These are phyloP conservation scores for Colletotrichum navitas DNA, from an alignment of 2,329 filamentous ascomycete species.

Conservation along the genomic window DNA sequence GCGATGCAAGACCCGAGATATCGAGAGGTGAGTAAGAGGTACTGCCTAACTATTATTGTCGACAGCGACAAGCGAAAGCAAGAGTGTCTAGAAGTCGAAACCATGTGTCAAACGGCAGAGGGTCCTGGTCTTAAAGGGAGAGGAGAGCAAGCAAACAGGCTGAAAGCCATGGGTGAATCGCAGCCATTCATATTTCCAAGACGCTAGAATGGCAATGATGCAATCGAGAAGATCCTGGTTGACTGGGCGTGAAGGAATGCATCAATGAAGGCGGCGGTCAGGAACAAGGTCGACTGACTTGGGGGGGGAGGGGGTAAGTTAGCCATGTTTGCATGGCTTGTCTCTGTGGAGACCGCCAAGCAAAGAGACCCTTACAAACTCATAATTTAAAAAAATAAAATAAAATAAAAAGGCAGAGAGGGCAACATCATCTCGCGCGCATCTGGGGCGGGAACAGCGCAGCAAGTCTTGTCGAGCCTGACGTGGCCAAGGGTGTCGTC, in stretches of 20 bases:
- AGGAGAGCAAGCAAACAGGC: conserved; percentile 14
- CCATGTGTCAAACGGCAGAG: conserved; percentile 1
- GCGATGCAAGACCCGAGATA: background rate
- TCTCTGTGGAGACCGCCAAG: background rate
- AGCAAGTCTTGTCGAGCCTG: conserved; percentile 31
- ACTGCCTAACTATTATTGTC: conserved; percentile 7
- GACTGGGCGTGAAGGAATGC: conserved; percentile 27
- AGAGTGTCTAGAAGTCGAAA: background rate
- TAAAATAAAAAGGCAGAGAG: background rate
- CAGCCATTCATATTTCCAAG: conserved; percentile 11
- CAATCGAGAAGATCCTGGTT: conserved; percentile 32
- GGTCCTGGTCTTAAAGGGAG: conserved; percentile 18
- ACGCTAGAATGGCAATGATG: conserved; percentile 34
- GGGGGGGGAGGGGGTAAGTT: conserved; percentile 7
- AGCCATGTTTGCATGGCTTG: background rate
- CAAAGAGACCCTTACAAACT: background rate
- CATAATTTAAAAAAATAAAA: background rate
- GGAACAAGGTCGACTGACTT: conserved; percentile 26
- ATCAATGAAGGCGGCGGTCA: conserved; percentile 23
- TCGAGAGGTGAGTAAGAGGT: conserved; percentile 1
- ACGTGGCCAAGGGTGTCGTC: conserved; percentile 37
- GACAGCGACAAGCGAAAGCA: background rate
- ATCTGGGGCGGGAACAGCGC: conserved; percentile 24
- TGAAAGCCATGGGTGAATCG: conserved; percentile 27
- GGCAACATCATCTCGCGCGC: conserved; percentile 15